Evolutionary conservation across 352 stramenopile species (phyloP), one percentile per base, ranked within the genome.

Genomic region (Phytophthora hybrid): DNA sequence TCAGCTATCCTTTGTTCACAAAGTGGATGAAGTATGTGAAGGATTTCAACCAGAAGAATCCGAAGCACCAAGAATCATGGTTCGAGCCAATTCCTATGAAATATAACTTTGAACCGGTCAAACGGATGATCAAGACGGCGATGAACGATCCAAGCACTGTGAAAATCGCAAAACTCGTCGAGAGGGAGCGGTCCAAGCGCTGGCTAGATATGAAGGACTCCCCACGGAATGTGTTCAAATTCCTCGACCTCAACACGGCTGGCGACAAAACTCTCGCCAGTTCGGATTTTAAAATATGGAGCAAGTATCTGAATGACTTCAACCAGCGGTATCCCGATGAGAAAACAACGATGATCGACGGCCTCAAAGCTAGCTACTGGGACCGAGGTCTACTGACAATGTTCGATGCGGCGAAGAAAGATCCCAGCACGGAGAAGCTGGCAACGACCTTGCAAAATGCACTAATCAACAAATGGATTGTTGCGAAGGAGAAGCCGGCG

Each of bases 401-500:
- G 23, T 37, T 58, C 0, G 23, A 41, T 31, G 14, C 52, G 7
- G 52, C 52, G 2, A 58, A 58, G 5, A 0, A 58, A 16, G 13
- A 58, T 5, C 26, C 52, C 13, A 41, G 7, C 26, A 58, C 52
- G 21, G 21, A 58, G 52, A 58, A 58, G 4, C 26, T 58, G 41
- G 41, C 16, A 16, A 18, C 41, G 16, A 49, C 18, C 13, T 19
- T 49, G 41, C 10, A 49, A 16, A 58, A 11, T 19, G 4, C 52
- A 5, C 52, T 21, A 8, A 26, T 58, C 52, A 19, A 23, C 52
- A 58, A 58, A 58, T 58, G 52, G 52, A n/a, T n/a, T n/a, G 13
- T 58, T 3, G 23, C 21, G 19, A 23, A 58, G n/a, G 7, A 21
- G 1, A 0, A 39, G 34, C 11, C 11, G n/a, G n/a, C n/a, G n/a